Base-by-base conservation (phyloP, 2,329 filamentous ascomycete species). In the Nannizziopsis barbatae region DNA sequence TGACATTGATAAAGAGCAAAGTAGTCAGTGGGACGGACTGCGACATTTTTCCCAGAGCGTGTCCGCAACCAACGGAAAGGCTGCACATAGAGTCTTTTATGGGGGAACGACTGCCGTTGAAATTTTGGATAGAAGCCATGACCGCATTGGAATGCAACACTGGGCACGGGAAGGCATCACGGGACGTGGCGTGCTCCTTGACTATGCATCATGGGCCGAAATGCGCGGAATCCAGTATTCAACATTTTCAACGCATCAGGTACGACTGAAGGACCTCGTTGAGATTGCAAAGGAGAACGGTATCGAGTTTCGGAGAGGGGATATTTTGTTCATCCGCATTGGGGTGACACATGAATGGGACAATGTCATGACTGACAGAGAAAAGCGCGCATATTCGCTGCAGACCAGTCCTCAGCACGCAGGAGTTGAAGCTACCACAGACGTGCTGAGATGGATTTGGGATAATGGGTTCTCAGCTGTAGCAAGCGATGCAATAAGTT, bases 401-500 rank as follows among this genome's bases (percentile, higher is more conserved):
- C 22, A 43, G 46, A 60, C 65, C 1, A 64, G 62, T 14, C 67
- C 67, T 1, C 67, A 70, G 50, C 70, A 65, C 2, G 62, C 71
- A 22, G 76, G 75, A 0, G 66, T 78, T 1, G 69, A 75, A 40
- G 72, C 71, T 0, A 71, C 69, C 1, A 65, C 68, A 5, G 71
- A 70, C 9, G 69, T 72, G 15, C 66, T 77, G 9, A 66, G 70
- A 31, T 81, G 77, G 76, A 60, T 80, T n/a, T 80, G 77, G 75
- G 70, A 80, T 47, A 65, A 69, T 18, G 65, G 70, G 11, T 80
- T 81, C 57, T 65, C 75, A 0, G 77, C 77, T 2, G 71, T 79
- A 2, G 77, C 73, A 0, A 74, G 77, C 8, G 78, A 81, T 52
- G 70, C 72, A 14, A 73, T 77, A 11, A 70, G 68, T 8, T 75